These are phyloP conservation scores for Arachnopeziza araneosa DNA, from an alignment of 2,329 filamentous ascomycete species.

Conservation along the genomic window DNA sequence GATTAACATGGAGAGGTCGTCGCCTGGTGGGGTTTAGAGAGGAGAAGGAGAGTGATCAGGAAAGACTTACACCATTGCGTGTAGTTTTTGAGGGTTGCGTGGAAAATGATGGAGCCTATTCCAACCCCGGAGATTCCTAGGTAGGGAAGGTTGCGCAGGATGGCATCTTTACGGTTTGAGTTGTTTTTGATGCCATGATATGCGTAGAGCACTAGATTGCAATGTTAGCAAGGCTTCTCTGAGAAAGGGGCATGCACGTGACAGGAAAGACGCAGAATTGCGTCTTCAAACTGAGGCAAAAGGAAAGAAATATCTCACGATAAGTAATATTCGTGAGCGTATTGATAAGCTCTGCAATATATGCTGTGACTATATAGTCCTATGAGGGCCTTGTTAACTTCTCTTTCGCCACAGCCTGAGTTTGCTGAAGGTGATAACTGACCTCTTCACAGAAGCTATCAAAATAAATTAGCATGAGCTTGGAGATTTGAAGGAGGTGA, in stretches of 20 bases:
- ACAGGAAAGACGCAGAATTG: constrained; percentile 4
- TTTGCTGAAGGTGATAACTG: constrained; percentile 1
- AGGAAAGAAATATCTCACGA: constrained; percentile 30
- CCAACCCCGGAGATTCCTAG: constrained; percentile 39
- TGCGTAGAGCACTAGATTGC: constrained; percentile 24
- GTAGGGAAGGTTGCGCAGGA: constrained; percentile 33
- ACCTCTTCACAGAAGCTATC: constrained; percentile 31
- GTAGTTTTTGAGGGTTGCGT: constrained; percentile 40
- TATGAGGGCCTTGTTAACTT: constrained; percentile 23
- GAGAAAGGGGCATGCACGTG: not conserved
- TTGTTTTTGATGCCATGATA: constrained; percentile 27
- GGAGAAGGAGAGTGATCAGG: not conserved
- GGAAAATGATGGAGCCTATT: constrained; percentile 37
- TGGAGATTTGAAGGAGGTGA: not conserved
- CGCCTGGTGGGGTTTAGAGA: constrained; percentile 28
- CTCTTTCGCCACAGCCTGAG: not conserved
- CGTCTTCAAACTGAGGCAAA: not conserved
- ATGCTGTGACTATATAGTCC: constrained; percentile 48
- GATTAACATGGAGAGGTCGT: constrained; percentile 55
- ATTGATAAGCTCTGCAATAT: constrained; percentile 49
- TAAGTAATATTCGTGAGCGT: constrained; percentile 46
- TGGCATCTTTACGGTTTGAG: constrained; percentile 23
- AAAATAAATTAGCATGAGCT: constrained; percentile 2
- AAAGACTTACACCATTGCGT: constrained; percentile 37
- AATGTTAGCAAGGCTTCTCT: not conserved